Evolutionary conservation across 2,329 filamentous ascomycete genomes (phyloP).

Genomic region (Coniosporium tulheliwenetii): DNA sequence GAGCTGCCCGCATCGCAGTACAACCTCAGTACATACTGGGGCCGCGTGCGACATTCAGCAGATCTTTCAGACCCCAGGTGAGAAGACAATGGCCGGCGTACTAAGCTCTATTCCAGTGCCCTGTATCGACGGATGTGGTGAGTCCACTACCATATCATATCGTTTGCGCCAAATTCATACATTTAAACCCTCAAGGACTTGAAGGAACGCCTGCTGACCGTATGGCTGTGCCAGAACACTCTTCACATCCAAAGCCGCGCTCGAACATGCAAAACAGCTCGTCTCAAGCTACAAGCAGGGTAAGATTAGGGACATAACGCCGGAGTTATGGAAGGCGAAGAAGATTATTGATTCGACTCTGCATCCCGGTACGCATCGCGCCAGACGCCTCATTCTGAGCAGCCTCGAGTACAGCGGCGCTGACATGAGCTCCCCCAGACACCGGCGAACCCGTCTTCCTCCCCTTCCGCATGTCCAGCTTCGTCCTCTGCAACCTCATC

Average conservation of each 20-base stretch:
- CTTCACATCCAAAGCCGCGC: conserved; percentile 58
- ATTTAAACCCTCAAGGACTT: not conserved
- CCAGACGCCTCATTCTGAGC: too few relatives aligned
- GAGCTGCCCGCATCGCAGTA: conserved; percentile 85
- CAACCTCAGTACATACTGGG: conserved; percentile 88
- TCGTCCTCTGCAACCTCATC: conserved; percentile 81
- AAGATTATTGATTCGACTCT: conserved; percentile 94
- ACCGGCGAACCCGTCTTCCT: conserved; percentile 84
- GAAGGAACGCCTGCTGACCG: not conserved
- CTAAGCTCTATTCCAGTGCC: not conserved
- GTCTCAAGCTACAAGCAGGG: conserved; percentile 79
- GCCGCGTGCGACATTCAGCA: conserved; percentile 76
- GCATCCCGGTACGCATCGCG: conserved; percentile 58
- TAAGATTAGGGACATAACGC: conserved; percentile 63
- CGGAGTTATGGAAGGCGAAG: conserved; percentile 87
- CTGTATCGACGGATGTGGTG: conserved; percentile 15
- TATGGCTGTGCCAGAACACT: conserved; percentile 52
- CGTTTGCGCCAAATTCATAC: not conserved
- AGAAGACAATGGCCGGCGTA: conserved; percentile 19
- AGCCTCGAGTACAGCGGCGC: too few relatives aligned
- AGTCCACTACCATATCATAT: conserved; percentile 14
- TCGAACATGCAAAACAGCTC: conserved; percentile 74
- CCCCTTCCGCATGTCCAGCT: conserved; percentile 95
- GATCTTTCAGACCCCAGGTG: conserved; percentile 92
- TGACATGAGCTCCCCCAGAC: conserved; percentile 36